Evolutionary conservation across 768 basidiomycete genomes (phyloP).

Genomic region (Daedaleopsis nitida): DNA sequence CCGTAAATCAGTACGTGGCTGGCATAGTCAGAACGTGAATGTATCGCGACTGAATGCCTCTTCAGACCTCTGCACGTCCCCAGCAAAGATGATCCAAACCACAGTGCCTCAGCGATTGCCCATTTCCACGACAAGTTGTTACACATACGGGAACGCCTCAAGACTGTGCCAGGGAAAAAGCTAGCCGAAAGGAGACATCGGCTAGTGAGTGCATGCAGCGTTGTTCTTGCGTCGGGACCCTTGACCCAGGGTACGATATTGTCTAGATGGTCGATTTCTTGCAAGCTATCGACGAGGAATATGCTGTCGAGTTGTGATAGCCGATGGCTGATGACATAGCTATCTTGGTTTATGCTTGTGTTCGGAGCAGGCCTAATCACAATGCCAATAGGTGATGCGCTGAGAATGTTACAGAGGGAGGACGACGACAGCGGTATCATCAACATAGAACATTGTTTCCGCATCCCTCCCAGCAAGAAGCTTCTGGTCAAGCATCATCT

Average conservation of each 20-base stretch:
- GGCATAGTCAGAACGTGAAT: background rate
- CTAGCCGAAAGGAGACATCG: constrained; percentile 74
- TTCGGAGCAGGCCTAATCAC: background rate
- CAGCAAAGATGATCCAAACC: constrained; percentile 42
- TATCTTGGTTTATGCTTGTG: background rate
- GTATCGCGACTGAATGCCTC: background rate
- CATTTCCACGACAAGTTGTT: constrained; percentile 90
- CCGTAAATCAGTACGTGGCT: constrained; percentile 33
- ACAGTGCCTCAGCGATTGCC: constrained; percentile 58
- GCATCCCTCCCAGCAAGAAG: background rate
- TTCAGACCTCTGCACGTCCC: constrained; percentile 48
- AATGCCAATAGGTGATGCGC: background rate
- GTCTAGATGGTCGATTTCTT: constrained; percentile 67
- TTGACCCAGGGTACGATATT: background rate
- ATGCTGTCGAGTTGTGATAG: constrained; percentile 22
- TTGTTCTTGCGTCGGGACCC: background rate
- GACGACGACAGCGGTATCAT: constrained; percentile 7
- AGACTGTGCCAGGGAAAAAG: constrained; percentile 69
- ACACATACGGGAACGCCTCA: constrained; percentile 70
- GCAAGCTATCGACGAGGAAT: constrained; percentile 57
- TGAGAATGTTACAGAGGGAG: background rate
- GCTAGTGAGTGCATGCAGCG: constrained; percentile 47
- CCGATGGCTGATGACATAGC: background rate
- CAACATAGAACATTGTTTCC: constrained; percentile 1
- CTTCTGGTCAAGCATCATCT: background rate